A percentile compares a stretch with the other conserved stretches of the same genome.
Conservation (phyloP, 257 asterid species). For the Fraxinus americana region DNA sequence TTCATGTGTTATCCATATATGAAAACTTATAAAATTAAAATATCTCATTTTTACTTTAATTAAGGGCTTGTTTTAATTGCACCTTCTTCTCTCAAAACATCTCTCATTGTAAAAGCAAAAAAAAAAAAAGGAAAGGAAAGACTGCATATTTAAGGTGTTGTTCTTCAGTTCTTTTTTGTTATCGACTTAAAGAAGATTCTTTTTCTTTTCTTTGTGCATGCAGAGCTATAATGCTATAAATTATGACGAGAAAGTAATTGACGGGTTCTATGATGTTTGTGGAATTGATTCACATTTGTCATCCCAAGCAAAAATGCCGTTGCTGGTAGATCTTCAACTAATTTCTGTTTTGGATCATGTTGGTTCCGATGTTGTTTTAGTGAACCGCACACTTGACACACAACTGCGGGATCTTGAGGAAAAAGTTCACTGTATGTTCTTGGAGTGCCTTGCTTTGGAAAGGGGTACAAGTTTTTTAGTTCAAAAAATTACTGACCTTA, state of each 20-base stretch:
- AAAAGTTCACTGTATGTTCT: constrained; percentile 59
- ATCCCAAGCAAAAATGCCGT: constrained; percentile 76
- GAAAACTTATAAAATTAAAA: not conserved
- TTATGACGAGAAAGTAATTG: constrained; percentile 86
- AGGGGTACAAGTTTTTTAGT: constrained; percentile 55
- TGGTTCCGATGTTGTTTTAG: constrained; percentile 78
- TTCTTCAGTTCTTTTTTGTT: not conserved
- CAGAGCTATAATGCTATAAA: constrained; percentile 88
- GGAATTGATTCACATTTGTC: constrained; percentile 63
- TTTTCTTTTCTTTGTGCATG: constrained; percentile 36
- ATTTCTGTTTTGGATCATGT: constrained; percentile 55
- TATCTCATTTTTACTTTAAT: not conserved
- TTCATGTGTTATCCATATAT: not conserved
- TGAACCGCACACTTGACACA: constrained; percentile 66
- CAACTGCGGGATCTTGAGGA: constrained; percentile 86
- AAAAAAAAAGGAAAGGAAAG: not conserved
- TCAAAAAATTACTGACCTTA: constrained; percentile 79
- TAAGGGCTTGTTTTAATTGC: not conserved
- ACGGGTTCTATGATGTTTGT: constrained; percentile 93
- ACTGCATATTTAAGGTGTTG: not conserved
- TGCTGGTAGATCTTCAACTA: constrained; percentile 68
- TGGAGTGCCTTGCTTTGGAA: constrained; percentile 57
- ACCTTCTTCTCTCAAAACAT: not conserved
- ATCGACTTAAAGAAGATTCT: constrained; percentile 24
- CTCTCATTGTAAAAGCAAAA: not conserved